These are phyloP conservation scores for Dioscorea zingiberensis DNA, from an alignment of 106 monocot species.

Conservation along the genomic window DNA sequence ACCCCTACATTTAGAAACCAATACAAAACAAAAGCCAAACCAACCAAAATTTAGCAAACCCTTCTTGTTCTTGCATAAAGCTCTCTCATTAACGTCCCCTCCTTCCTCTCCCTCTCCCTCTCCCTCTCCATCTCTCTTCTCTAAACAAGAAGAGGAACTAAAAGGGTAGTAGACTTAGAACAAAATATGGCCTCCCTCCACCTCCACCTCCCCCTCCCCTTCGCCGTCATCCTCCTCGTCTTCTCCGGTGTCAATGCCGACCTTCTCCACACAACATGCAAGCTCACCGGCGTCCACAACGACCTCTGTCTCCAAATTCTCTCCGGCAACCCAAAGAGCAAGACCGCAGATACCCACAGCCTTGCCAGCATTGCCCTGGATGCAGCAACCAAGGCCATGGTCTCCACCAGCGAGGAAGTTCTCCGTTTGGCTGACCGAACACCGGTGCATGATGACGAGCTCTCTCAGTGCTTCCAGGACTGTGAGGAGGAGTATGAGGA, in stretches of 20 bases:
- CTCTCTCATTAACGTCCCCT: neutral
- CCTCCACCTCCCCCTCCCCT: neutral
- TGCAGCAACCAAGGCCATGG: conserved; percentile 12
- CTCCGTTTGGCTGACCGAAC: conserved; percentile 12
- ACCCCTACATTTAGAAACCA: too few relatives aligned
- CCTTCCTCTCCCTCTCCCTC: conserved; percentile 19
- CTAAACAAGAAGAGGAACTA: neutral
- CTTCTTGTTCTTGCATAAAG: too few relatives aligned
- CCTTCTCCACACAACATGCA: conserved; percentile 38
- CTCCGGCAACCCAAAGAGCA: conserved; percentile 12
- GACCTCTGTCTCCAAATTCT: conserved; percentile 40
- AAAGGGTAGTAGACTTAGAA: too few relatives aligned
- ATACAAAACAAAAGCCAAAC: too few relatives aligned
- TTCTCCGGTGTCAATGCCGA: neutral
- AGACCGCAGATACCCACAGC: conserved; percentile 17
- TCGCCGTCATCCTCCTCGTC: too few relatives aligned
- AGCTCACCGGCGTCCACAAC: conserved; percentile 24
- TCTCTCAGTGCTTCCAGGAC: conserved; percentile 37
- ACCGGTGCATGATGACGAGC: neutral
- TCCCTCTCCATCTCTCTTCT: neutral
- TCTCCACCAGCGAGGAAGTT: conserved; percentile 16
- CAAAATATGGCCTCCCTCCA: too few relatives aligned
- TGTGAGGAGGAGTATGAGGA: conserved; percentile 45
- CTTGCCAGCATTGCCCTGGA: conserved; percentile 23
- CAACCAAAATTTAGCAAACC: too few relatives aligned